A percentile compares a stretch with the other conserved stretches of the same genome.
These are phyloP conservation scores for Fusarium tricinctum DNA, from an alignment of 2,329 filamentous ascomycete species.

Conservation along the genomic window DNA sequence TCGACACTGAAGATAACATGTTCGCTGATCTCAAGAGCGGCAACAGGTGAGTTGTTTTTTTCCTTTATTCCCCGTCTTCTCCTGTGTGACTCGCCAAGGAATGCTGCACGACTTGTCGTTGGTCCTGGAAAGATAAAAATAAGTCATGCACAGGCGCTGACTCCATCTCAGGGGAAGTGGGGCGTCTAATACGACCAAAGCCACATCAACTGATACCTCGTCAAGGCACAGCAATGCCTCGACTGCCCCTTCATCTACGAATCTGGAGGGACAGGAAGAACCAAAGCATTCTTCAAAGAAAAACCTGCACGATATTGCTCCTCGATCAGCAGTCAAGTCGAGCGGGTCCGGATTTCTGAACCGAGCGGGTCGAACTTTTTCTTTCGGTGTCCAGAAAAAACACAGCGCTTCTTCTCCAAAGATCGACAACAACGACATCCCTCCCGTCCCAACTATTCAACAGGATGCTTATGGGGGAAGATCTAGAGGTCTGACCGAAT, in stretches of 20 bases:
- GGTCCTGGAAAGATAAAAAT: conserved; percentile 45
- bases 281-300: conserved; percentile 56
- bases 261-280: conserved; percentile 51
- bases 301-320: conserved; percentile 53
- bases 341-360: conserved; percentile 67
- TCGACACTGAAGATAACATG: conserved; percentile 69
- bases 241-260: conserved; percentile 72
- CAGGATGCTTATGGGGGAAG: conserved; percentile 54
- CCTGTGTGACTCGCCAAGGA: conserved; percentile 41
- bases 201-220: conserved; percentile 70
- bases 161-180: conserved; percentile 67
- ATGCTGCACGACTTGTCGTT: conserved; percentile 37
- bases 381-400: conserved; percentile 71
- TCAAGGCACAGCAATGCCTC: conserved; percentile 74
- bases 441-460: conserved; percentile 56
- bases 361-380: conserved; percentile 70
- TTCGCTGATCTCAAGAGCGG: conserved; percentile 69
- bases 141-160: conserved; percentile 54
- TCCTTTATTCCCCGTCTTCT: conserved; percentile 19
- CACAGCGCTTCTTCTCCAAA: conserved; percentile 51
- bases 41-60: conserved; percentile 64
- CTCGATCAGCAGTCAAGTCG: conserved; percentile 62
- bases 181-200: conserved; percentile 73
- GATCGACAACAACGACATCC: conserved; percentile 53
- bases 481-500: conserved; percentile 66